A percentile compares a stretch with the other conserved stretches of the same genome.
phyloP scores from a whole-genome alignment of 2,329 filamentous ascomycete species.

The Neophaeococcomyces mojaviensis region DNA sequence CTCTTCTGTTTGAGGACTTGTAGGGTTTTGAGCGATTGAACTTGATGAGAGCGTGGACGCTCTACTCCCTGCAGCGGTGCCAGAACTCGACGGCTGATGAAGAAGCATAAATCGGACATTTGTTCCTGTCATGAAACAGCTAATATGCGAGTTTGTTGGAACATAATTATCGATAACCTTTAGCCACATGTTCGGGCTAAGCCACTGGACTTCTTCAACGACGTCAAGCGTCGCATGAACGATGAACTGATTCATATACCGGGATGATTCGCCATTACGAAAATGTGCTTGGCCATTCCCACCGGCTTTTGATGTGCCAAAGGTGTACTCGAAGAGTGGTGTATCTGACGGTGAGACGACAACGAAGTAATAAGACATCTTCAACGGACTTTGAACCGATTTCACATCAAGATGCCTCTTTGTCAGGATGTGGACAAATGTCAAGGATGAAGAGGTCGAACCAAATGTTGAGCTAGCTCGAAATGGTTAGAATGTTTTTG shows the following conservation, averaged over 20 bases:
- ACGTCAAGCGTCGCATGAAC: conserved; percentile 90
- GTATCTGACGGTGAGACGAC: conserved; percentile 94
- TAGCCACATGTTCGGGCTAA: conserved; percentile 80
- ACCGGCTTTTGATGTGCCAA: conserved; percentile 91
- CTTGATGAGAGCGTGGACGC: conserved; percentile 42
- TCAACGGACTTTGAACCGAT: too few relatives aligned
- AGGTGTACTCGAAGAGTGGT: conserved; percentile 92
- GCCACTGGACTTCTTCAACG: conserved; percentile 95
- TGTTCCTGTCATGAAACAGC: conserved; percentile 84
- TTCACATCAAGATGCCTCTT: too few relatives aligned
- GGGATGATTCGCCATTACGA: conserved; percentile 63
- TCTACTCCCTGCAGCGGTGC: conserved; percentile 25
- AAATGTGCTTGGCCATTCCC: conserved; percentile 89
- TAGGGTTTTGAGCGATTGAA: conserved; percentile 77
- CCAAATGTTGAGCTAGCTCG: too few relatives aligned
- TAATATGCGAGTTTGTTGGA: conserved; percentile 73
- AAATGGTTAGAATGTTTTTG: too few relatives aligned
- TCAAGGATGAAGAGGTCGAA: too few relatives aligned
- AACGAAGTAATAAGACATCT: conserved; percentile 97
- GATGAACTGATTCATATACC: conserved; percentile 96
- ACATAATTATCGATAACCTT: conserved; percentile 97
- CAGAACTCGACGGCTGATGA: conserved; percentile 61
- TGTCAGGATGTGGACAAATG: too few relatives aligned
- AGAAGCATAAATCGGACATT: conserved; percentile 93
- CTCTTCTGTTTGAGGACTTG: conserved; percentile 84